These are phyloP conservation scores for Leccinum pseudoinsigne DNA, from an alignment of 1,284 basidiomycete species.

Conservation along the genomic window DNA sequence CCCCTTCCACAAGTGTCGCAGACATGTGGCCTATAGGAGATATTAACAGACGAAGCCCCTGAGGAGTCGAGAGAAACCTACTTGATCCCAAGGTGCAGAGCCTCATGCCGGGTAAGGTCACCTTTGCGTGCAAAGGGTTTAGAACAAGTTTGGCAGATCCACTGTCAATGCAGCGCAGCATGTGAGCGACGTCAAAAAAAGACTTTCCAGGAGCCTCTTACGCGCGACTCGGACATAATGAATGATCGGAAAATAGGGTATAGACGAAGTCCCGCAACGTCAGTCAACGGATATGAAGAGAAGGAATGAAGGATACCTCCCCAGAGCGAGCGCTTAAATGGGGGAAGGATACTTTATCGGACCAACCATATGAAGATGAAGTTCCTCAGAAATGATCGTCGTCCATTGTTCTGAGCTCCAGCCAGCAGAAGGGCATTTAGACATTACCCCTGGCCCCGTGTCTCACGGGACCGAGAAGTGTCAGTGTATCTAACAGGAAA, in stretches of 20 bases:
- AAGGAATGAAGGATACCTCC: slow-evolving; percentile 5
- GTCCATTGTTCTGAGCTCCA: slow-evolving; percentile 25
- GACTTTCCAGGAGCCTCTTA: slow-evolving; percentile 11
- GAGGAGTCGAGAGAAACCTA: slow-evolving; percentile 25
- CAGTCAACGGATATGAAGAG: slow-evolving; percentile 18
- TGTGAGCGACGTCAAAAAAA: not conserved
- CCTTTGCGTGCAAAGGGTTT: slow-evolving; percentile 51
- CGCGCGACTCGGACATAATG: slow-evolving; percentile 25
- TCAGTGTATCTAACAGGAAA: slow-evolving; percentile 11
- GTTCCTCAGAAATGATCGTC: slow-evolving; percentile 8
- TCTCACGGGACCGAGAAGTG: slow-evolving; percentile 13
- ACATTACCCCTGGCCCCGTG: slow-evolving; percentile 5
- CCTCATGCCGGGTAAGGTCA: slow-evolving; percentile 52
- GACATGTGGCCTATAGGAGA: slow-evolving; percentile 41
- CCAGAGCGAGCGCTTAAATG: slow-evolving; percentile 24
- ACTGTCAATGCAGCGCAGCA: slow-evolving; percentile 17
- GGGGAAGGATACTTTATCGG: slow-evolving; percentile 10
- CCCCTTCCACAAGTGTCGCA: slow-evolving; percentile 48
- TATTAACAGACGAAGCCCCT: not conserved
- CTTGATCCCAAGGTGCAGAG: slow-evolving; percentile 47
- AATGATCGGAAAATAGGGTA: slow-evolving; percentile 18
- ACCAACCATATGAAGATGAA: slow-evolving; percentile 7
- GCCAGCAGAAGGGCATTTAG: slow-evolving; percentile 1
- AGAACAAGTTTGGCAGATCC: slow-evolving; percentile 40
- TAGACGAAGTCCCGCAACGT: slow-evolving; percentile 44